Base-by-base conservation (phyloP, 2,329 filamentous ascomycete genomes). In the Ceratocystis papillata region DNA sequence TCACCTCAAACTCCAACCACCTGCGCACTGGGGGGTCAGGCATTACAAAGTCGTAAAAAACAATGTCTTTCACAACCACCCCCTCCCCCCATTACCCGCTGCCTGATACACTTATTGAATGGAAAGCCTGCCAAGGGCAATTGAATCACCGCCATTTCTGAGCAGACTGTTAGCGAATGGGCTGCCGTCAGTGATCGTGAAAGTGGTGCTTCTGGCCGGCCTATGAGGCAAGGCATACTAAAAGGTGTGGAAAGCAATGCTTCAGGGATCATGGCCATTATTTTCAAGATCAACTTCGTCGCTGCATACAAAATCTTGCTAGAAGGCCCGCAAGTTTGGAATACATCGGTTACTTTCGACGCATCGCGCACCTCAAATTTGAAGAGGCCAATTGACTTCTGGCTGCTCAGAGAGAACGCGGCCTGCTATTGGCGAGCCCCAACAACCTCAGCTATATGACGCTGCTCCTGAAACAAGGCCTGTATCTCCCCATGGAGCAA, bases 161-260 rank as follows among this genome's bases (percentile, higher is more conserved):
- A 28, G 20, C 12, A 12, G 7, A 22, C 33, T 4, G 44, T 25
- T 3, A 48, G 55, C n/a, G 6, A 33, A 3, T 64, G 46, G n/a
- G 48, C 62, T 15, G 37, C 55, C 5, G n/a, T 64, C 7, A 55
- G 62, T 15, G 62, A 57, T 48, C 46, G 55, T 28, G 62, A 64
- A 48, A 48, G 10, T 2, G 62, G 37, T 7, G 30, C 62, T 22
- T 12, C 33, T 20, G 12, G 15, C 3, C 30, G 37, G 12, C 46
- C n/a, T 5, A 10, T 1, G 20, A 48, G 15, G 15, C 2, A 12
- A 48, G 15, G 7, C 46, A 64, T 25, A 33, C 12, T 8, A 22
- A 50, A 8, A 41, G 17, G 25, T 55, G 62, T 33, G 33, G 20
- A 25, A 17, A 28, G 10, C 8, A 41, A 12, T 64, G 30, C 62